Evolutionary conservation across 441 rosid species (phyloP), one percentile per base, ranked within the genome.

Genomic region (Croton laevigatus): DNA sequence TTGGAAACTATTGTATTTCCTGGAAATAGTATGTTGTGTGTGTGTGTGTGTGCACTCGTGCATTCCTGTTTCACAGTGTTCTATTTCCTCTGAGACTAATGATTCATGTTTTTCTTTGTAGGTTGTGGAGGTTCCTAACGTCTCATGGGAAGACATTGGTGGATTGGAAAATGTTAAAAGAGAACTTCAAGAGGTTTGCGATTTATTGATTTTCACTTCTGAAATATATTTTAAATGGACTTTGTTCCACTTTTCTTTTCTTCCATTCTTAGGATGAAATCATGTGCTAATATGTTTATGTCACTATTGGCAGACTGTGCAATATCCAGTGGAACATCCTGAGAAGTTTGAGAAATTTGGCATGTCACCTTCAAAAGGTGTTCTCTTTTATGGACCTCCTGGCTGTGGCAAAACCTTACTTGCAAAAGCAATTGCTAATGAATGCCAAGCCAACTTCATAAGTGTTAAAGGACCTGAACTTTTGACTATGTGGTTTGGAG

Each of bases 111-210:
- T 32, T 59, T 16, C n/a, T 48, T 75, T 54, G 51, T 72, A 87
- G 91, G 89, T 87, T 48, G 91, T 85, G 68, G 91, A 87, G 78
- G 89, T 87, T 76, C 89, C 91, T 44, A 87, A 85, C 76, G 87
- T 82, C 48, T 79, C 80, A 71, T 85, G 89, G 91, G 84, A 81
- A 9, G 91, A 87, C 67, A 82, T 87, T 80, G 91, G 91, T 34
- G 91, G 91, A 57, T 85, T 87, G 63, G 89, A 84, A 59, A 87
- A 83, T 75, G 83, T 87, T 73, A 87, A 87, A 75, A 73, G 86
- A 70, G 91, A 85, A 71, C 89, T 87, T 61, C 91, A 87, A 74
- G 91, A 87, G 88, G 91, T 83, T 51, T 19, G 73, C 52, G 12
- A 36, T 51, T 19, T 49, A 70, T 49, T 64, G 16, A 0, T 20